Evolutionary conservation across 2,329 filamentous ascomycete species (phyloP), one percentile per base, ranked within the genome.

Genomic region (Fusarium aywerte): DNA sequence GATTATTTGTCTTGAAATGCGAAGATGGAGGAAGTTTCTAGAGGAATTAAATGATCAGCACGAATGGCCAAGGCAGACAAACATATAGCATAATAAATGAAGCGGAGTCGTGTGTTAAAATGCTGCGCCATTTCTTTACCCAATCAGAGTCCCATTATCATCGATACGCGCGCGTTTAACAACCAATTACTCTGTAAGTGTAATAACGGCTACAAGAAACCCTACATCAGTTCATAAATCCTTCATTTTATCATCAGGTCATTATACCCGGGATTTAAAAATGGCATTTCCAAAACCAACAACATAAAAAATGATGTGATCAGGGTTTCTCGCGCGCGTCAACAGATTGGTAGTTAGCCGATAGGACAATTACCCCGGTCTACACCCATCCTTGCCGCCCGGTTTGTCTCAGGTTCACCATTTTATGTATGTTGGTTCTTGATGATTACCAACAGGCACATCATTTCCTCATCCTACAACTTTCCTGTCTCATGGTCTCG

Each of bases 401-500:
- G 4, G 25, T 16, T 16, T 12, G 56, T 58, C 56, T 59, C 57
- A 55, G 36, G 31, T 55, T 32, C 21, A 10, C 2, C 20, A 33
- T 25, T 16, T 25, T 21, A 49, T 43, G 57, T 18, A 49, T 44
- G 57, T 60, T 55, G 57, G 50, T 38, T 49, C 57, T 44, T 23
- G 2, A 32, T n/a, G 15, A 5, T 4, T 9, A 16, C 49, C 49
- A 52, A 43, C 38, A 29, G 20, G 49, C 31, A 35, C 29, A 35
- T 25, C 3, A 2, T 6, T 31, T 32, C 36, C 27, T 10, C 7
- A 4, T 9, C 4, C 5, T 11, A 27, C 5, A 4, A 33, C 15
- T 5, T 12, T 32, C 7, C 4, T 20, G 36, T 40, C 16, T 33
- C 48, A 42, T 10, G 48, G 36, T 25, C 36, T 9, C 16, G 2